phyloP scores from a whole-genome alignment of 2,329 filamentous ascomycete genomes.

The Colletotrichum sp. region DNA sequence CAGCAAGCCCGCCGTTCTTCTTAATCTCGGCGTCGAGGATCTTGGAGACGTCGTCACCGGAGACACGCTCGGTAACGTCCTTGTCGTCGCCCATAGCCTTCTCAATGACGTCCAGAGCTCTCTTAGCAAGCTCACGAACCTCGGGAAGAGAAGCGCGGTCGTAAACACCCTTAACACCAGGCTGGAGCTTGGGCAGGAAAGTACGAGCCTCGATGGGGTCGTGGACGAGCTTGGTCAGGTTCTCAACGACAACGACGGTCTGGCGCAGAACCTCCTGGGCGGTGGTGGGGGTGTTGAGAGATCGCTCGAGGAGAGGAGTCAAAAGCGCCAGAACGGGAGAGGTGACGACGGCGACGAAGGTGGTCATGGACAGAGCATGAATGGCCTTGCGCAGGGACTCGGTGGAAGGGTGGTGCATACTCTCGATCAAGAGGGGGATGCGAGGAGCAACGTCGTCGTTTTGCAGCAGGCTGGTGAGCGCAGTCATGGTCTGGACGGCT shows the following conservation, averaged over 20 bases:
- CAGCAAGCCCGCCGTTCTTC: conserved; percentile 67
- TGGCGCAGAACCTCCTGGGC: conserved; percentile 94
- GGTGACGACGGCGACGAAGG: conserved; percentile 96
- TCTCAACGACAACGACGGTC: conserved; percentile 96
- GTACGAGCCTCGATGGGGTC: conserved; percentile 92
- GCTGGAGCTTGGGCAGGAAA: conserved; percentile 93
- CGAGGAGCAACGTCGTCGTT: conserved; percentile 96
- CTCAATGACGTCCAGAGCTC: conserved; percentile 85
- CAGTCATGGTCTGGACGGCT: conserved; percentile 89
- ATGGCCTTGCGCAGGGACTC: conserved; percentile 94
- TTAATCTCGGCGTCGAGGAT: conserved; percentile 79
- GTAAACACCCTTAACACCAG: conserved; percentile 88
- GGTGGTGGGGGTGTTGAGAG: conserved; percentile 89
- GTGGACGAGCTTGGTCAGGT: conserved; percentile 97
- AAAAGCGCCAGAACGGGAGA: conserved; percentile 94
- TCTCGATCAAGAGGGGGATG: conserved; percentile 90
- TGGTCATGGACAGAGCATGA: conserved; percentile 94
- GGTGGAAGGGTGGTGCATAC: conserved; percentile 91
- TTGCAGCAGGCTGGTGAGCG: conserved; percentile 85
- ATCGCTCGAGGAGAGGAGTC: conserved; percentile 92
- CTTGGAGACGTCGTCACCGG: conserved; percentile 74
- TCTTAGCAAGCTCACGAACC: conserved; percentile 86
- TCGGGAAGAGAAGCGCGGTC: conserved; percentile 92
- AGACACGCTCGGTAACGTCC: conserved; percentile 69
- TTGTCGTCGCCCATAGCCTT: conserved; percentile 85